Percentiles rank a stretch among this genome's conserved stretches.
These are phyloP conservation scores for Aspergillus pseudoviridinutans DNA, from an alignment of 2,329 filamentous ascomycete genomes.

Conservation along the genomic window DNA sequence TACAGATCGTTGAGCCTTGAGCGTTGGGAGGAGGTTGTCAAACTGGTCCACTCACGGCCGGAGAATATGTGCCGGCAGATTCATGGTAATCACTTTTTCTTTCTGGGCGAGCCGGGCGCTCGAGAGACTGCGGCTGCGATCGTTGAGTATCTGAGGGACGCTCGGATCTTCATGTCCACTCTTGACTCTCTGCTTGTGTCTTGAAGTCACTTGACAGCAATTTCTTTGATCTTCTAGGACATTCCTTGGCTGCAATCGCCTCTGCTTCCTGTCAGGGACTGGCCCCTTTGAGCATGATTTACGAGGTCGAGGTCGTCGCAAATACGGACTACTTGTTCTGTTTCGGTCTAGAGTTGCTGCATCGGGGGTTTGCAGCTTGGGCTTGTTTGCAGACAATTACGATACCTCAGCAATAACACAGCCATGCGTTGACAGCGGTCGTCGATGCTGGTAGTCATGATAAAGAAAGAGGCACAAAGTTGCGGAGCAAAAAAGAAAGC, in stretches of 20 bases:
- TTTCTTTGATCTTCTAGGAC: not conserved
- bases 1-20: not conserved
- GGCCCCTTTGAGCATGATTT: too few species aligned
- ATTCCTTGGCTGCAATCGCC: not conserved
- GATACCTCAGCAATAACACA: not conserved
- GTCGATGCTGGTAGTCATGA: not conserved
- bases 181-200: not conserved
- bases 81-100: not conserved
- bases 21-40: not conserved
- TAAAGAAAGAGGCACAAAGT: not conserved
- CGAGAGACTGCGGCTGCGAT: not conserved
- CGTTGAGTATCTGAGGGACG: not conserved
- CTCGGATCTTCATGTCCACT: not conserved
- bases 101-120: not conserved
- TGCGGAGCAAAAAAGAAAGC: slow-evolving; percentile 22
- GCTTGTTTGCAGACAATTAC: not conserved
- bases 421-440: not conserved
- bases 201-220: not conserved
- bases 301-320: not conserved
- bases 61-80: not conserved
- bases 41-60: not conserved
- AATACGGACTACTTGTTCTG: not conserved
- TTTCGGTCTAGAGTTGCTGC: not conserved
- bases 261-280: too few species aligned
- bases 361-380: not conserved